These are phyloP conservation scores for Naganishia friedmannii DNA, from an alignment of 768 basidiomycete species.

Conservation along the genomic window DNA sequence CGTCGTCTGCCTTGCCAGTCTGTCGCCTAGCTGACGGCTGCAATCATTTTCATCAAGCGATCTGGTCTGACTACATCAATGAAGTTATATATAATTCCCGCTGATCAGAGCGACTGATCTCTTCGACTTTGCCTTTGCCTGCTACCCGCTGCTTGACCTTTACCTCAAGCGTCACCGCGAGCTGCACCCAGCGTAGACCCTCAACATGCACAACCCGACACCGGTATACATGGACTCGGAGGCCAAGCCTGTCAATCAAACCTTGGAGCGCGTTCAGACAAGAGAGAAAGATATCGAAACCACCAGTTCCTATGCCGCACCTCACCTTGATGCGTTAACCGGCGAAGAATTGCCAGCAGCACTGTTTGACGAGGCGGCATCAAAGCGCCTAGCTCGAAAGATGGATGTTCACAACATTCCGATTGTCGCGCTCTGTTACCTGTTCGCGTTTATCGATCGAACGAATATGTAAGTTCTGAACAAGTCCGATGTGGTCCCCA, in stretches of 20 bases:
- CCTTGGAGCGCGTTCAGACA: neutral
- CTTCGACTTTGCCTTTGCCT: neutral
- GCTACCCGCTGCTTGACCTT: neutral
- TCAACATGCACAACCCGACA: neutral
- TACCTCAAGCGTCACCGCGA: neutral
- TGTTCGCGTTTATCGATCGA: constrained; percentile 31
- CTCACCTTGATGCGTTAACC: neutral
- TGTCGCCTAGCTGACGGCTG: neutral
- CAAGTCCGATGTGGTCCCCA: neutral
- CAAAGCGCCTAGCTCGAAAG: constrained; percentile 21
- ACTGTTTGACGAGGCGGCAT: constrained; percentile 1
- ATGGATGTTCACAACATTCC: constrained; percentile 31
- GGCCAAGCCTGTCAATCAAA: neutral
- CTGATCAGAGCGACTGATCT: neutral
- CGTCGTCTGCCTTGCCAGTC: neutral
- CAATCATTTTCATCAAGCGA: neutral
- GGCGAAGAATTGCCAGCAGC: neutral
- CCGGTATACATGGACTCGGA: constrained; percentile 1
- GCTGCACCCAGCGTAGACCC: neutral
- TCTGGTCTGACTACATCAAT: neutral
- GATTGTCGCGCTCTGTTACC: constrained; percentile 28
- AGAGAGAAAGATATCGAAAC: constrained; percentile 10
- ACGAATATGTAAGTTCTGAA: constrained; percentile 23
- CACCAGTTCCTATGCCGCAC: neutral
- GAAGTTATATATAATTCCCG: neutral